A percentile compares a stretch with the other conserved stretches of the same genome.
These are phyloP conservation scores for Galium porrigens DNA, from an alignment of 305 asterid genomes.

Conservation along the genomic window DNA sequence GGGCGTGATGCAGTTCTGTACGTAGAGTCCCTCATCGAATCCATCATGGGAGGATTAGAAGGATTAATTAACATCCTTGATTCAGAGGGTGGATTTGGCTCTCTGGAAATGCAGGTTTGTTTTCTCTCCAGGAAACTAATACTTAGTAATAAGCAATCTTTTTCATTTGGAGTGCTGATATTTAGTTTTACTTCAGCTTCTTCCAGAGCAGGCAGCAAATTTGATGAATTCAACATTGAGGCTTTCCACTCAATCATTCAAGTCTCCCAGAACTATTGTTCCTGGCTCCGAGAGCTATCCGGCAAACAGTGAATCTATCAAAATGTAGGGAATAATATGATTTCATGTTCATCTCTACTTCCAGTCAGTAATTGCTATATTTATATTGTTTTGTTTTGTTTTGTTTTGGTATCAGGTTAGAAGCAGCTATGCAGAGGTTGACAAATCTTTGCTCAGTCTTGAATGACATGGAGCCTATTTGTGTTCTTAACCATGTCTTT, in stretches of 20 bases:
- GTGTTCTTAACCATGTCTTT: slow-evolving; percentile 90
- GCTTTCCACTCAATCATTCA: slow-evolving; percentile 55
- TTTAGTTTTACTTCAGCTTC: slow-evolving; percentile 53
- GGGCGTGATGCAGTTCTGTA: slow-evolving; percentile 92
- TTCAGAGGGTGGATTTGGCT: slow-evolving; percentile 98
- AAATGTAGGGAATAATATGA: slow-evolving; percentile 41
- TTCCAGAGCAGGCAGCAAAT: slow-evolving; percentile 97
- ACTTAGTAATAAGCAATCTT: slow-evolving; percentile 18
- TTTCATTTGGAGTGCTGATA: slow-evolving; percentile 22
- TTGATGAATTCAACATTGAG: slow-evolving; percentile 89
- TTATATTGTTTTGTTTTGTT: slow-evolving; percentile 9
- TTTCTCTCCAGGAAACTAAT: slow-evolving; percentile 21
- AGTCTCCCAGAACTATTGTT: slow-evolving; percentile 71
- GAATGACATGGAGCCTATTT: slow-evolving; percentile 98
- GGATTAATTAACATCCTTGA: slow-evolving; percentile 93
- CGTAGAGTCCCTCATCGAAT: slow-evolving; percentile 93
- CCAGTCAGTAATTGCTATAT: neutral
- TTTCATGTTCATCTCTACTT: slow-evolving; percentile 3
- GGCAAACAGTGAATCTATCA: slow-evolving; percentile 68
- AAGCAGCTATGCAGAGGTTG: slow-evolving; percentile 97
- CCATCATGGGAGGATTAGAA: slow-evolving; percentile 98
- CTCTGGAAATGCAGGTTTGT: slow-evolving; percentile 88
- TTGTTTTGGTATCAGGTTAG: slow-evolving; percentile 54
- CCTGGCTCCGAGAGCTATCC: slow-evolving; percentile 98
- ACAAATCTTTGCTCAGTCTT: slow-evolving; percentile 91